Evolutionary conservation across 192 early-diverging fungal genomes (phyloP).

Genomic region (Entomortierella beljakovae): DNA sequence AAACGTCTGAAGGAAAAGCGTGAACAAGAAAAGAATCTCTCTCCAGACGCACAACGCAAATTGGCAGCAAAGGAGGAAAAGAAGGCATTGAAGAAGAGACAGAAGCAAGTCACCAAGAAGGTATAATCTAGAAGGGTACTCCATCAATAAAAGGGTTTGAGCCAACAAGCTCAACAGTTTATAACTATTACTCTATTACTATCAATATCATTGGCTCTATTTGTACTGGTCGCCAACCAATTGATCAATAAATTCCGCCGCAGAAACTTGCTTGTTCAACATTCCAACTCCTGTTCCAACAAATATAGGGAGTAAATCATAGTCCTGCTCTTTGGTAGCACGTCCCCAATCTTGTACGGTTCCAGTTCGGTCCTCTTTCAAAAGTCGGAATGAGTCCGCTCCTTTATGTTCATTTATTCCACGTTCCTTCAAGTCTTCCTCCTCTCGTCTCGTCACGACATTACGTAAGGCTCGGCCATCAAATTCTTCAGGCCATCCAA

Average conservation of each 20-base stretch:
- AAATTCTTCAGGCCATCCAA: conserved; percentile 48
- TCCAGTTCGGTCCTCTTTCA: conserved; percentile 33
- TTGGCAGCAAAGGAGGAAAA: conserved; percentile 52
- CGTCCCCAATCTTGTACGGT: conserved; percentile 23
- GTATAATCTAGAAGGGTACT: conserved; percentile 9
- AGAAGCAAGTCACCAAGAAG: conserved; percentile 34
- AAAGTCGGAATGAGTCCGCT: conserved; percentile 14
- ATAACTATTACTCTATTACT: not conserved
- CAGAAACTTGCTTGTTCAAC: conserved; percentile 43
- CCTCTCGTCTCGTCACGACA: conserved; percentile 25
- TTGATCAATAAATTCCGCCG: conserved; percentile 39
- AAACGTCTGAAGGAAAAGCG: conserved; percentile 45
- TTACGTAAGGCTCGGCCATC: conserved; percentile 53
- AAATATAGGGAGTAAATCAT: conserved; percentile 37
- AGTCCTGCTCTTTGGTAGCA: conserved; percentile 28
- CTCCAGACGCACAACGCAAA: conserved; percentile 51
- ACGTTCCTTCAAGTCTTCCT: conserved; percentile 10
- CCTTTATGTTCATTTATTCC: conserved; percentile 16
- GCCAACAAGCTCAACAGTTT: too few species aligned
- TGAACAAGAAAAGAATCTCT: conserved; percentile 47
- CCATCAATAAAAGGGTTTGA: too few species aligned
- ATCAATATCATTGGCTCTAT: not conserved
- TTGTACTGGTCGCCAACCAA: conserved; percentile 4
- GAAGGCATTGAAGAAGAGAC: conserved; percentile 46
- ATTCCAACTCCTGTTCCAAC: conserved; percentile 43